Evolutionary conservation across 345 rosid genomes (phyloP).

Genomic region (Gossypium ekmanianum): DNA sequence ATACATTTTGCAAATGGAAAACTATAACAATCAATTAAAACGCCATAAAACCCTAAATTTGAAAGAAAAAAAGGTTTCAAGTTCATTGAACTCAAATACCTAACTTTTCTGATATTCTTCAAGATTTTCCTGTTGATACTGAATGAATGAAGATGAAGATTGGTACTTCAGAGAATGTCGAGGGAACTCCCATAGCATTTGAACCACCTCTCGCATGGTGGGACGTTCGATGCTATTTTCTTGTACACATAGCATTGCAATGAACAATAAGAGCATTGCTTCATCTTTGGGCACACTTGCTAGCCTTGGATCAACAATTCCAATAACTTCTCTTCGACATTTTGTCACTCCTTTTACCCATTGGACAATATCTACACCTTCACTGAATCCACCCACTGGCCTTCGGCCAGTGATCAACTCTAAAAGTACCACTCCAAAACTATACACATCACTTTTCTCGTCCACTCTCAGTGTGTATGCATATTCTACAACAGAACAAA

Average conservation of each 20-base stretch:
- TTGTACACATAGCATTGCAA: conserved; percentile 59
- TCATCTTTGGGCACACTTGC: conserved; percentile 41
- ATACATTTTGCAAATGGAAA: conserved; percentile 25
- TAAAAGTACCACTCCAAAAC: conserved; percentile 62
- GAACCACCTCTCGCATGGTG: conserved; percentile 66
- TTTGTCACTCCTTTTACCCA: conserved; percentile 43
- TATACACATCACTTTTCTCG: conserved; percentile 71
- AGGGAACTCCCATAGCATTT: conserved; percentile 53
- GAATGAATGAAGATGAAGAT: conserved; percentile 26
- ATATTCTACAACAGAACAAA: conserved; percentile 34
- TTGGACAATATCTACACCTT: conserved; percentile 63
- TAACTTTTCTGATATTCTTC: conserved; percentile 20
- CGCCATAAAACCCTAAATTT: not conserved
- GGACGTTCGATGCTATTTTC: conserved; percentile 65
- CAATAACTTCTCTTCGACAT: conserved; percentile 33
- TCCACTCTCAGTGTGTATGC: conserved; percentile 70
- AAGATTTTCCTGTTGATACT: conserved; percentile 10
- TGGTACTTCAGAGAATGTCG: conserved; percentile 20
- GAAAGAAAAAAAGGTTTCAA: not conserved
- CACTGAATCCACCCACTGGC: conserved; percentile 59
- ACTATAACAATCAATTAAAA: conserved; percentile 17
- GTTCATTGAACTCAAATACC: not conserved
- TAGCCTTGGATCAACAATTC: conserved; percentile 46
- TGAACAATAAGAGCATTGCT: conserved; percentile 50
- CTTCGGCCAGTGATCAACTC: conserved; percentile 56